These are phyloP conservation scores for Plasmodium gonderi DNA, from an alignment of 169 alveolate genomes.

Conservation along the genomic window DNA sequence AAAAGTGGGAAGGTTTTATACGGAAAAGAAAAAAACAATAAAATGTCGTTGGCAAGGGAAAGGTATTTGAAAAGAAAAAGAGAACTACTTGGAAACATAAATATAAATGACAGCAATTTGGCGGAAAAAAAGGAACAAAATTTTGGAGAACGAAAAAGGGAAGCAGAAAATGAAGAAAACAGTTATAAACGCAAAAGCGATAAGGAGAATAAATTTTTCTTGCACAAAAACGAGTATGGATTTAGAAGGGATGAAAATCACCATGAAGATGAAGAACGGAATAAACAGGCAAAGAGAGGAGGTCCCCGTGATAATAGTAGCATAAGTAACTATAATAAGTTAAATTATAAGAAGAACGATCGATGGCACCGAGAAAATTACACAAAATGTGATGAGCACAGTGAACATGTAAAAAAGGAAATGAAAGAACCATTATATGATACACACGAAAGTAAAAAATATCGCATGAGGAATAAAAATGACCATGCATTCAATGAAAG, in stretches of 20 bases:
- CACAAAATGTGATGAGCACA: not conserved
- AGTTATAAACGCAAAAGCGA: not conserved
- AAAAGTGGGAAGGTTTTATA: not conserved
- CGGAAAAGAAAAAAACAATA: not conserved
- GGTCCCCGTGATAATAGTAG: not conserved
- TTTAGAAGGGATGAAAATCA: not conserved
- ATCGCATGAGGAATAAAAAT: not conserved
- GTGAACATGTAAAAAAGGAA: not conserved
- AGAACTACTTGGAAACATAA: slow-evolving; percentile 62
- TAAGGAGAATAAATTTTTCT: not conserved
- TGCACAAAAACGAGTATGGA: not conserved
- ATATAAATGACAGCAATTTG: slow-evolving; percentile 31
- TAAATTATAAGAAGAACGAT: not conserved
- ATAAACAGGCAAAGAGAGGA: not conserved
- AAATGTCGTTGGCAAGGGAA: slow-evolving; percentile 74
- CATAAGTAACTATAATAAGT: not conserved
- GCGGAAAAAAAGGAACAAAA: slow-evolving; percentile 17
- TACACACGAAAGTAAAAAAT: not conserved
- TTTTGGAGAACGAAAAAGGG: slow-evolving; percentile 26
- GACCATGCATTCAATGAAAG: not conserved
- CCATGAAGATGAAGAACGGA: not conserved
- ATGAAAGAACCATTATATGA: not conserved
- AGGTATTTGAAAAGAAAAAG: slow-evolving; percentile 71
- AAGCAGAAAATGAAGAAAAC: slow-evolving; percentile 4
- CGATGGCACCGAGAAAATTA: not conserved